Evolutionary conservation across 148 eudicot genomes (phyloP).

Genomic region (Nepenthes mirabilis): DNA sequence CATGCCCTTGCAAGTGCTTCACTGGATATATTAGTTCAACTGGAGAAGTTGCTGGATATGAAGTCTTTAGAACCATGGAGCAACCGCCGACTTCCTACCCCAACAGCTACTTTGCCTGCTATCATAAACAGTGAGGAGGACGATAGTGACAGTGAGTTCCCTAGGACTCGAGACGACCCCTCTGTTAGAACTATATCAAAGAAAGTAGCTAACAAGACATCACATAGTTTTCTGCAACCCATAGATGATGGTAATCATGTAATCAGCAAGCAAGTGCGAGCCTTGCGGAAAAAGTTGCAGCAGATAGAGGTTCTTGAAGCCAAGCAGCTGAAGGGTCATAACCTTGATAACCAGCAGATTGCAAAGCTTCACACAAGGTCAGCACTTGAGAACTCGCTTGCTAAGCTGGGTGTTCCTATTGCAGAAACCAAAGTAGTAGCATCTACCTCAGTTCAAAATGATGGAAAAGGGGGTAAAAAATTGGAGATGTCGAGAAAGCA

Average conservation of each 20-base stretch:
- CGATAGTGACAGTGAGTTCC: constrained; percentile 44
- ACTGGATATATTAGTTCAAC: constrained; percentile 51
- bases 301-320: constrained; percentile 97
- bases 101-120: constrained; percentile 85
- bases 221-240: constrained; percentile 46
- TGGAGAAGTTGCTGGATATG: constrained; percentile 65
- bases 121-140: constrained; percentile 82
- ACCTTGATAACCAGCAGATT: constrained; percentile 84
- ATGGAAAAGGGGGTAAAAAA: constrained; percentile 46
- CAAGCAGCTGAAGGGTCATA: constrained; percentile 57
- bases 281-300: constrained; percentile 77
- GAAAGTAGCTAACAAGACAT: constrained; percentile 27
- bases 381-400: constrained; percentile 54
- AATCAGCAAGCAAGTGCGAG: constrained; percentile 51
- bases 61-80: constrained; percentile 94
- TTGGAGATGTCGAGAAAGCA: constrained; percentile 48
- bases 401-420: constrained; percentile 66
- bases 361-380: constrained; percentile 66
- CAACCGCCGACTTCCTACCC: constrained; percentile 77
- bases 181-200: constrained; percentile 14
- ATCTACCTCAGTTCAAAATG: constrained; percentile 25
- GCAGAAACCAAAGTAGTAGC: constrained; percentile 24
- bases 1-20: constrained; percentile 57
- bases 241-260: constrained; percentile 32
- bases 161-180: constrained; percentile 38